Evolutionary conservation across 768 basidiomycete species (phyloP).

Genomic region (Termitomyces sp.): DNA sequence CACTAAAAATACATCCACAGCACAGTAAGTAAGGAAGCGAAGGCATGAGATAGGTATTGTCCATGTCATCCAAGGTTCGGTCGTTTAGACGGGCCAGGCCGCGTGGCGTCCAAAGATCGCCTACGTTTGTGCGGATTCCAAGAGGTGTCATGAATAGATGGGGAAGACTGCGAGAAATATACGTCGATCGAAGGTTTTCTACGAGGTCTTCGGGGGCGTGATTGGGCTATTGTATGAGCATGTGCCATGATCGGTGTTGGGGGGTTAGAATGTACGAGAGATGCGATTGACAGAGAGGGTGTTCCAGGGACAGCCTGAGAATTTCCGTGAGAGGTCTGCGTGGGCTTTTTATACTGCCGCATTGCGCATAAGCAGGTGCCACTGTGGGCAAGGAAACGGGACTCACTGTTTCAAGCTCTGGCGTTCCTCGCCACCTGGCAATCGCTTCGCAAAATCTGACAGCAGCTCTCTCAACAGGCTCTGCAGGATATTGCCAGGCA

Average conservation of each 20-base stretch:
- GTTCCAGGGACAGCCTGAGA: slow-evolving; percentile 27
- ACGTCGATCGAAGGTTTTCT: slow-evolving; percentile 42
- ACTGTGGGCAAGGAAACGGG: slow-evolving; percentile 9
- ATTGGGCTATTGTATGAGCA: slow-evolving; percentile 15
- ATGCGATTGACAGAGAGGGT: slow-evolving; percentile 55
- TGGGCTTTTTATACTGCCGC: slow-evolving; percentile 52
- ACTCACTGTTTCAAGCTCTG: slow-evolving; percentile 75
- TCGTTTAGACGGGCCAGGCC: slow-evolving; percentile 18
- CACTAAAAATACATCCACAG: slow-evolving; percentile 14
- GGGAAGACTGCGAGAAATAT: slow-evolving; percentile 37
- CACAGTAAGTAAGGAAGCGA: not conserved
- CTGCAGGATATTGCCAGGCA: slow-evolving; percentile 77
- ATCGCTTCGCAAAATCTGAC: slow-evolving; percentile 81
- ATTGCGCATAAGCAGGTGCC: slow-evolving; percentile 24
- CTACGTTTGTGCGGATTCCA: slow-evolving; percentile 22
- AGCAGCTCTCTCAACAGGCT: slow-evolving; percentile 76
- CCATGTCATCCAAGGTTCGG: slow-evolving; percentile 10
- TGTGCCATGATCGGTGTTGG: slow-evolving; percentile 48
- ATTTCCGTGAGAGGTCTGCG: slow-evolving; percentile 27
- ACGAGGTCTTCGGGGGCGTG: slow-evolving; percentile 11
- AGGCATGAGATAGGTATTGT: not conserved
- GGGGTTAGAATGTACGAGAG: slow-evolving; percentile 68
- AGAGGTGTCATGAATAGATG: slow-evolving; percentile 12
- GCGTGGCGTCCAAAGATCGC: slow-evolving; percentile 18
- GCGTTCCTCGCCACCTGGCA: slow-evolving; percentile 79